Percentiles rank a stretch among this genome's conserved stretches.
phyloP scores from a whole-genome alignment of 2,329 filamentous ascomycete genomes.

The Arthrocladium fulminans region DNA sequence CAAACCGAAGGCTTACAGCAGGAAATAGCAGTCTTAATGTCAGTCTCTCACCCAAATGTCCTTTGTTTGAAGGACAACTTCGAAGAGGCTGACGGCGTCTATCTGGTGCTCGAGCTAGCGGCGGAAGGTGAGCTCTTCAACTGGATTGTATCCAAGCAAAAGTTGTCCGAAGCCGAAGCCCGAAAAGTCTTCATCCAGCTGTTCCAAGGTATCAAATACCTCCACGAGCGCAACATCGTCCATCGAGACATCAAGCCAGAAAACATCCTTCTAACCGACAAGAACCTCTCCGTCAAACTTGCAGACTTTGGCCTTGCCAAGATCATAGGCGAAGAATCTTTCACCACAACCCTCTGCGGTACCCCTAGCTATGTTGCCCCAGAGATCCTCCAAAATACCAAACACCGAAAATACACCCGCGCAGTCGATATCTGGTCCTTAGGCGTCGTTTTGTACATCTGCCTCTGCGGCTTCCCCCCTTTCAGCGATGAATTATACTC shows the following conservation, averaged over 20 bases:
- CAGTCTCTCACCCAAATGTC: constrained; percentile 89
- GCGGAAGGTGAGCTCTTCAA: constrained; percentile 94
- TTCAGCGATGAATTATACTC: constrained; percentile 91
- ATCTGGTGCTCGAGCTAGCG: constrained; percentile 82
- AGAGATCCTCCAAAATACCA: constrained; percentile 78
- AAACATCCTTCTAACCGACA: constrained; percentile 84
- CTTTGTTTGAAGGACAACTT: constrained; percentile 93
- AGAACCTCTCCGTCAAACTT: constrained; percentile 76
- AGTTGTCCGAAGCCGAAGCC: constrained; percentile 73
- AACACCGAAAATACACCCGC: constrained; percentile 80
- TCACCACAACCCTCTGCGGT: constrained; percentile 88
- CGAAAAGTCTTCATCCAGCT: constrained; percentile 83
- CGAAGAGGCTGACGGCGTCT: constrained; percentile 81
- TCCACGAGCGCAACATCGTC: constrained; percentile 94
- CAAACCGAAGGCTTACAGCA: constrained; percentile 83
- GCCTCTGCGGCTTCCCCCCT: constrained; percentile 89
- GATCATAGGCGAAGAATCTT: constrained; percentile 96
- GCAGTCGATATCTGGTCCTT: constrained; percentile 95
- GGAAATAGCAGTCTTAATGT: constrained; percentile 93
- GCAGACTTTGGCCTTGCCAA: constrained; percentile 96
- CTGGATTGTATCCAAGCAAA: constrained; percentile 82
- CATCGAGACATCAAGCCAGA: constrained; percentile 97
- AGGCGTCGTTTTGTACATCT: constrained; percentile 96
- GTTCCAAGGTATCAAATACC: constrained; percentile 87
- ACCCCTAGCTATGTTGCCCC: constrained; percentile 97